A percentile compares a stretch with the other conserved stretches of the same genome.
Conservation (phyloP, 306 rosid species). For the Vicia faba region DNA sequence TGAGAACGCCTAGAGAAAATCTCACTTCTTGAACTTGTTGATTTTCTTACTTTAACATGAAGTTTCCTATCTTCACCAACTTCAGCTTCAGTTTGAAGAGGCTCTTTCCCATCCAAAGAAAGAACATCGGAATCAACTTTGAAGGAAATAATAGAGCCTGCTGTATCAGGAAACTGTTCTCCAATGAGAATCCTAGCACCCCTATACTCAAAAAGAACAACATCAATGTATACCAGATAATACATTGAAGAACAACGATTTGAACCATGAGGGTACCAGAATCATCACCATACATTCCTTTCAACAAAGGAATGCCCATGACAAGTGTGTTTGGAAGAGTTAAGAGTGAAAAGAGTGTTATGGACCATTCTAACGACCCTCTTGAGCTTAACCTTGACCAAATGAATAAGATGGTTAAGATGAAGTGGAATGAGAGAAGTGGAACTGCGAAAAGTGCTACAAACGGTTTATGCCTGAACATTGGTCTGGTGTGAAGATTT, state of each 20-base stretch:
- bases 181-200: conserved; percentile 74
- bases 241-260: conserved; percentile 87
- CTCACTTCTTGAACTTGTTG: conserved; percentile 67
- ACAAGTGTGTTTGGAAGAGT: conserved; percentile 43
- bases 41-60: conserved; percentile 70
- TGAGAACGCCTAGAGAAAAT: conserved; percentile 62
- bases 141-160: conserved; percentile 69
- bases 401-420: conserved; percentile 49
- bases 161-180: conserved; percentile 84
- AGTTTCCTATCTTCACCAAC: conserved; percentile 82
- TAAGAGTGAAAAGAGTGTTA: too few species aligned
- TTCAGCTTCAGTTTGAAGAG: conserved; percentile 74
- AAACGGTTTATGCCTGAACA: conserved; percentile 87
- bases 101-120: conserved; percentile 79
- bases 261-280: conserved; percentile 79
- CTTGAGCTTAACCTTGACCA: too few species aligned
- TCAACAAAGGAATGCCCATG: conserved; percentile 79
- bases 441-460: conserved; percentile 91
- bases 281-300: conserved; percentile 75
- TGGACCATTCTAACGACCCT: too few species aligned
- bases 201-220: conserved; percentile 69
- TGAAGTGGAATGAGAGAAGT: conserved; percentile 82
- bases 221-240: conserved; percentile 85
- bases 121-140: conserved; percentile 77
- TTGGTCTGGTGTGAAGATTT: conserved; percentile 82